phyloP scores from a whole-genome alignment of 2,329 filamentous ascomycete genomes.

The Colletotrichum brevisporum region DNA sequence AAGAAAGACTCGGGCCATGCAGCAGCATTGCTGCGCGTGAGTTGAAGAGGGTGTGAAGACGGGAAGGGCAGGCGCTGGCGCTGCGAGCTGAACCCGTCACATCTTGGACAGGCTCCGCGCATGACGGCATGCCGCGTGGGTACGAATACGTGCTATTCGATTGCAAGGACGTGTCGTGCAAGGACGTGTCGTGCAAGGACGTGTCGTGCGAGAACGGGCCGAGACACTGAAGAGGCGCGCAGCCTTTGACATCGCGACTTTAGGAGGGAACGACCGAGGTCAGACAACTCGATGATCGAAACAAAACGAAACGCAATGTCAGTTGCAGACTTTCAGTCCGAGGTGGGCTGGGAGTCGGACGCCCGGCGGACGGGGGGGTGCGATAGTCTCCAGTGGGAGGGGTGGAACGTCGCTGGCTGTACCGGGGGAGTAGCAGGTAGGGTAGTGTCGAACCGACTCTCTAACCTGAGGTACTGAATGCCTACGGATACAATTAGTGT shows the following conservation, averaged over 20 bases:
- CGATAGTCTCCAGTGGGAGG: constrained; percentile 5
- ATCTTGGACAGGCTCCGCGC: neutral
- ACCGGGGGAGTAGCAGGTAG: neutral
- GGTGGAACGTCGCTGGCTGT: constrained; percentile 6
- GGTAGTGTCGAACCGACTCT: neutral
- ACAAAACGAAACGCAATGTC: constrained; percentile 35
- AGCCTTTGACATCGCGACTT: neutral
- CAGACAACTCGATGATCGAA: constrained; percentile 21
- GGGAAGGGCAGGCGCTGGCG: constrained; percentile 2
- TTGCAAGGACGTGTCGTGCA: neutral
- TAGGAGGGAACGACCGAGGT: constrained; percentile 4
- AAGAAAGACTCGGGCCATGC: constrained; percentile 10
- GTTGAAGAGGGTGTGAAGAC: constrained; percentile 16
- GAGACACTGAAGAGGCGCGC: neutral
- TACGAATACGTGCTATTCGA: constrained; percentile 16
- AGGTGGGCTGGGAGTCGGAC: constrained; percentile 9
- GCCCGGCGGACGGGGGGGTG: constrained; percentile 6
- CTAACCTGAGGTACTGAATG: no score
- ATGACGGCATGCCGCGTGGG: constrained; percentile 1
- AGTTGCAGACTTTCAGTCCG: constrained; percentile 31
- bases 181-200: neutral
- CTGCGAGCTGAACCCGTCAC: constrained; percentile 12
- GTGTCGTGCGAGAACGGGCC: no score
- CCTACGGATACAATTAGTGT: neutral
- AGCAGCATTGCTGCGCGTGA: neutral